Evolutionary conservation across 1,284 basidiomycete species (phyloP), one percentile per base, ranked within the genome.

Genomic region (Stygiomarasmius scandens): DNA sequence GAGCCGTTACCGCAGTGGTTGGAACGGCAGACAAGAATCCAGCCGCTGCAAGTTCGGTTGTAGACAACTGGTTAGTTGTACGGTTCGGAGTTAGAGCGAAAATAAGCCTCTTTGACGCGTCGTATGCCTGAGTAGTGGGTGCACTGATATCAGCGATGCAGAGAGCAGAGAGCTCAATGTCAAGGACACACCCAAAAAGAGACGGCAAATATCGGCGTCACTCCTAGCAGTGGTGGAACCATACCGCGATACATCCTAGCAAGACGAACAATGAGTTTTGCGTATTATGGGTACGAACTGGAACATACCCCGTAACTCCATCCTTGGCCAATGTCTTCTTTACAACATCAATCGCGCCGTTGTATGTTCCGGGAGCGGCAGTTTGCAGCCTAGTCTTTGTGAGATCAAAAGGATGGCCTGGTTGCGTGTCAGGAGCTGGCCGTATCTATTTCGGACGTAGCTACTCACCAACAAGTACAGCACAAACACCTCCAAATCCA

Each of bases 121-220:
- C 96, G 73, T 98, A 99, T 19, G 93, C 95, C 94, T 95, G 62
- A 19, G 6, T 43, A 34, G 27, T 23, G 20, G 19, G 23, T 3
- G n/a, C 16, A 43, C 20, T 16, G 44, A 51, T 49, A 52, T 52
- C 38, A 53, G 46, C 51, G 20, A 20, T 34, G 46, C 19, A 8
- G 27, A 22, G 8, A 41, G 36, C 27, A 32, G 12, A 6, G 49
- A 58, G 46, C 54, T 49, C 32, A 12, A 10, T 29, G 44, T 32
- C n/a, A 20, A 49, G 25, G 51, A 70, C 83, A 61, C 70, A 93
- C 94, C 95, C 96, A 98, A 81, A 99, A 99, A 2, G 95, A 98
- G 47, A 99, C 80, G 12, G 97, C 97, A 70, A 99, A 99, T 71
- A 99, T 99, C 49, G 97, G 97, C 2, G 97, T 98, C 29, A 99